These are phyloP conservation scores for Fusarium haematococcum DNA, from an alignment of 2,329 filamentous ascomycete species.

Conservation along the genomic window DNA sequence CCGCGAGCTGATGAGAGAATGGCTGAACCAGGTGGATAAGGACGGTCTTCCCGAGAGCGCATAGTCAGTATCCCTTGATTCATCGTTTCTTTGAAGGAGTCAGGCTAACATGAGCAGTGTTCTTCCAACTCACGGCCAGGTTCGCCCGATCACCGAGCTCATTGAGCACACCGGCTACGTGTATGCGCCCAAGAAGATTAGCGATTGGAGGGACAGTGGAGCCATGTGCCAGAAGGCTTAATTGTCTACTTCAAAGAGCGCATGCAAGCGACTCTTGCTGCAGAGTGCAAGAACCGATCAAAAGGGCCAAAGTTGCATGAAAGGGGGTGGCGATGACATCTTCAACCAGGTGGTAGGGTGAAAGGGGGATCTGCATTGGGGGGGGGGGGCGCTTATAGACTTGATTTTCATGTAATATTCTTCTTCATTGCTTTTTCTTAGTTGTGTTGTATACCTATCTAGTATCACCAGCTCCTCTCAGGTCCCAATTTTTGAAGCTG, in stretches of 20 bases:
- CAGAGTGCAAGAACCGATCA: background rate
- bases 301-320: background rate
- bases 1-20: constrained; percentile 12
- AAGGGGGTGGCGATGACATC: background rate
- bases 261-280: background rate
- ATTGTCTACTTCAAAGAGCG: background rate
- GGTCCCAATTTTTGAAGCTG: background rate
- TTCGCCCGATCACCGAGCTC: constrained; percentile 10
- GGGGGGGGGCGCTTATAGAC: background rate
- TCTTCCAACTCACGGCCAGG: constrained; percentile 14
- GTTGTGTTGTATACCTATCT: too few species aligned
- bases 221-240: constrained; percentile 7
- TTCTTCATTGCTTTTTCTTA: background rate
- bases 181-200: background rate
- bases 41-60: constrained; percentile 4
- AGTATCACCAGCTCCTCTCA: background rate
- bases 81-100: background rate
- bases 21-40: constrained; percentile 2
- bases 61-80: background rate
- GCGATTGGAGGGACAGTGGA: constrained; percentile 7
- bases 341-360: background rate
- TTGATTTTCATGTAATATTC: background rate
- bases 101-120: background rate
- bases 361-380: background rate
- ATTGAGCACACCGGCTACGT: constrained; percentile 12